Evolutionary conservation across 768 basidiomycete genomes (phyloP).

Genomic region (Ramaria sp.): DNA sequence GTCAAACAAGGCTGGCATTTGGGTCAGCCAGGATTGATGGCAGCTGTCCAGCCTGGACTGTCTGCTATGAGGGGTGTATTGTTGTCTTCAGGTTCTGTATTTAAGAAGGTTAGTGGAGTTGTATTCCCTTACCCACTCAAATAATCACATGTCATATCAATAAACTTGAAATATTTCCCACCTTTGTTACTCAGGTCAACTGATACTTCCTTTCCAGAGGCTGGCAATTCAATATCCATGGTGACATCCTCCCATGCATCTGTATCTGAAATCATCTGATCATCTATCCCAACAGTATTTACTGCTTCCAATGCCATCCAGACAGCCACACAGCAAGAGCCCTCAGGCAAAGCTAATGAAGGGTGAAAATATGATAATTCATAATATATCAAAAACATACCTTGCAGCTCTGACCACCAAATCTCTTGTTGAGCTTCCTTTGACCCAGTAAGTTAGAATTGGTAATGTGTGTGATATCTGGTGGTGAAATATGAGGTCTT

Average conservation of each 20-base stretch:
- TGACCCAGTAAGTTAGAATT: not conserved
- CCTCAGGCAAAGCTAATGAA: not conserved
- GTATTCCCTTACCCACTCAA: not conserved
- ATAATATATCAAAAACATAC: not conserved
- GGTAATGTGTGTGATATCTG: not conserved
- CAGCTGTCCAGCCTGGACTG: not conserved
- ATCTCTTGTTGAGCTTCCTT: not conserved
- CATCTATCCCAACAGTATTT: not conserved
- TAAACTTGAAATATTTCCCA: not conserved
- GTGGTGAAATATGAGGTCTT: not conserved
- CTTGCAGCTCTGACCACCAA: not conserved
- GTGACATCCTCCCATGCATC: not conserved
- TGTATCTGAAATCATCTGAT: not conserved
- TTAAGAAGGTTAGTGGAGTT: not conserved
- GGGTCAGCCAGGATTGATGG: not conserved
- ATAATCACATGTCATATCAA: not conserved
- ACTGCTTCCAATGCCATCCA: not conserved
- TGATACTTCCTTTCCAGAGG: not conserved
- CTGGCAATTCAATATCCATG: not conserved
- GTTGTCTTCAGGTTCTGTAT: not conserved
- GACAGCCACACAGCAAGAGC: not conserved
- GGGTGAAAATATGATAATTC: not conserved
- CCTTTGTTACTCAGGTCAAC: not conserved
- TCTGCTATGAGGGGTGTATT: not conserved
- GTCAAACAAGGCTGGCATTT: not conserved